Conservation (phyloP, 2,329 filamentous ascomycete species). For the Pezicula rhizophila region DNA sequence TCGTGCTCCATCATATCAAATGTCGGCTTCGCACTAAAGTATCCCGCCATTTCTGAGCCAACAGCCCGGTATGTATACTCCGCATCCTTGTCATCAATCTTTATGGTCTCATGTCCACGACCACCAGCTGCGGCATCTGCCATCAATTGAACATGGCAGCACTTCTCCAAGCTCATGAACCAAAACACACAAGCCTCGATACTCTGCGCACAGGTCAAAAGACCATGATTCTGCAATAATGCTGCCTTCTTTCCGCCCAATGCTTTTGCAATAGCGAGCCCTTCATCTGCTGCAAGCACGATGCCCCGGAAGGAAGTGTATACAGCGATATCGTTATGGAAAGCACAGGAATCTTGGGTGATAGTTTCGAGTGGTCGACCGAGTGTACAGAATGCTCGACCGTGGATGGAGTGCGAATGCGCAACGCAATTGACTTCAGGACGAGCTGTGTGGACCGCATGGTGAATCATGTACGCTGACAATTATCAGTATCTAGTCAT, state of each 20-base stretch:
- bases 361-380: constrained; percentile 53
- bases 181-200: constrained; percentile 48
- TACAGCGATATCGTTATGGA: constrained; percentile 37
- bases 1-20: constrained; percentile 66
- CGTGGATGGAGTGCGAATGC: constrained; percentile 52
- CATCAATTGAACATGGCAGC: constrained; percentile 42
- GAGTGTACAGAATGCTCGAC: constrained; percentile 55
- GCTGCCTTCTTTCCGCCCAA: constrained; percentile 45
- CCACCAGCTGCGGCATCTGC: constrained; percentile 56
- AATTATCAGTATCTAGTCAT: background rate
- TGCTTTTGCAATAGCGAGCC: constrained; percentile 38
- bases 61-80: constrained; percentile 60
- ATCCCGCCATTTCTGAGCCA: constrained; percentile 55
- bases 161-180: constrained; percentile 46
- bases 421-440: constrained; percentile 53
- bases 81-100: constrained; percentile 64
- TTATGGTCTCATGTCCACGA: constrained; percentile 56
- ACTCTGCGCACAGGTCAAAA: constrained; percentile 43
- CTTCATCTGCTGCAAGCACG: constrained; percentile 46
- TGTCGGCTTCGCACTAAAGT: constrained; percentile 64
- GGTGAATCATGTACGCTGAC: constrained; percentile 54
- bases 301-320: constrained; percentile 44
- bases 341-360: constrained; percentile 50
- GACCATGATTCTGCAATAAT: constrained; percentile 48
- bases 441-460: constrained; percentile 50